Conservation (phyloP, 2,329 filamentous ascomycete genomes). For the Blastomyces gilchristii region DNA sequence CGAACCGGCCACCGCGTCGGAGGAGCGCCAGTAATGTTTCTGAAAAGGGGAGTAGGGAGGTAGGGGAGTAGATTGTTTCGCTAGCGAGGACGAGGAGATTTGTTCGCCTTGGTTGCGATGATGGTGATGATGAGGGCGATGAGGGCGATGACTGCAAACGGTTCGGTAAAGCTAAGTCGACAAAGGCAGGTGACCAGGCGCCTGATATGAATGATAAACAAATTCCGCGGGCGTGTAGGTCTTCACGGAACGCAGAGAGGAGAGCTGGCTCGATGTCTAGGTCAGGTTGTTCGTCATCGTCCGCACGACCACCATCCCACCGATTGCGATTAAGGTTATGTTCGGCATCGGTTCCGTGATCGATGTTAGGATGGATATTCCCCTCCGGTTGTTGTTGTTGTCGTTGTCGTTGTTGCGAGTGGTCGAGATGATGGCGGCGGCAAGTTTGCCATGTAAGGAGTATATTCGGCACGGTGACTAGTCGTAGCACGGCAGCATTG, state of each 20-base stretch:
- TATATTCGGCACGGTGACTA: slow-evolving; percentile 52
- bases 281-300: slow-evolving; percentile 23
- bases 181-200: slow-evolving; percentile 44
- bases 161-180: slow-evolving; percentile 34
- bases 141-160: background rate
- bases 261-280: slow-evolving; percentile 44
- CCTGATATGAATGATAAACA: slow-evolving; percentile 48
- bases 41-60: slow-evolving; percentile 45
- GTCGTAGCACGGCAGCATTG: slow-evolving; percentile 49
- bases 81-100: slow-evolving; percentile 45
- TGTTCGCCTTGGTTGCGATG: slow-evolving; percentile 22
- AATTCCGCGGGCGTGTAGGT: slow-evolving; percentile 37
- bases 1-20: slow-evolving; percentile 7
- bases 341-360: background rate
- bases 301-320: slow-evolving; percentile 13
- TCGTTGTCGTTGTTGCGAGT: background rate
- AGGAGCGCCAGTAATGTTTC: slow-evolving; percentile 44
- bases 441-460: slow-evolving; percentile 44
- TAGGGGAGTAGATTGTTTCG: slow-evolving; percentile 55
- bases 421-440: slow-evolving; percentile 8
- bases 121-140: background rate
- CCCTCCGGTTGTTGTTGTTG: background rate
- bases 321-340: background rate
- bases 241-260: slow-evolving; percentile 35
- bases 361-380: background rate